Base-by-base conservation (phyloP, 768 basidiomycete genomes). In the Aureoboletus auriporus region DNA sequence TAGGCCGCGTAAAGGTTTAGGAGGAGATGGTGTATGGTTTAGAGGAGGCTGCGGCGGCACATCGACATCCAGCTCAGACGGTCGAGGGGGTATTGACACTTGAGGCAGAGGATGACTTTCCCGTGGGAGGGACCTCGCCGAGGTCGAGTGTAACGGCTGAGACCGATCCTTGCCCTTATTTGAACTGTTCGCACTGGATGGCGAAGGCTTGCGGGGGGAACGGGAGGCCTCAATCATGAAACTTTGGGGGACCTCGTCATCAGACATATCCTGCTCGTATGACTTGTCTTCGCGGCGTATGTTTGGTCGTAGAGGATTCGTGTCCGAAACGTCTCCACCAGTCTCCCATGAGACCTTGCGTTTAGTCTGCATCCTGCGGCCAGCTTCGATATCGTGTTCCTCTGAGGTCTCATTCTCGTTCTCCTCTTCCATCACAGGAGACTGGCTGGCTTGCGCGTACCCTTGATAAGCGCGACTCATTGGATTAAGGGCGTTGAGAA, bases 241-340 rank as follows among this genome's bases (percentile, higher is more conserved):
- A 62, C 85, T 87, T 61, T 86, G 84, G 0, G 90, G 90, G 3
- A 87, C 88, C 63, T 92, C 90, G 47, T 86, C 89, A 56, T 92
- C 89, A 8, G 84, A 86, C 27, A 77, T 76, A 42, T 86, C 82
- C 41, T 76, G 71, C 37, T 74, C 73, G 49, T 82, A 75, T 26
- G 74, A 71, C 61, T 69, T 74, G 67, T 87, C 86, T 60, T 84
- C 78, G 56, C 76, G 72, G 58, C 79, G 84, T 56, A 84, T 84
- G 66, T 88, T 89, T 43, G 87, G 87, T 50, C 79, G 81, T 41
- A 88, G 68, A 8, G 73, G 60, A 56, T 71, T 77, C 75, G 78
- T 74, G 61, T 82, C 78, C 44, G 80, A 76, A 44, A 75, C 68
- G 46, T 74, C 74, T 30, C 71, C 70, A 6, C 44, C 47, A 56